Base-by-base conservation (phyloP, 495 filamentous ascomycete species). In the Pyronema domesticum region DNA sequence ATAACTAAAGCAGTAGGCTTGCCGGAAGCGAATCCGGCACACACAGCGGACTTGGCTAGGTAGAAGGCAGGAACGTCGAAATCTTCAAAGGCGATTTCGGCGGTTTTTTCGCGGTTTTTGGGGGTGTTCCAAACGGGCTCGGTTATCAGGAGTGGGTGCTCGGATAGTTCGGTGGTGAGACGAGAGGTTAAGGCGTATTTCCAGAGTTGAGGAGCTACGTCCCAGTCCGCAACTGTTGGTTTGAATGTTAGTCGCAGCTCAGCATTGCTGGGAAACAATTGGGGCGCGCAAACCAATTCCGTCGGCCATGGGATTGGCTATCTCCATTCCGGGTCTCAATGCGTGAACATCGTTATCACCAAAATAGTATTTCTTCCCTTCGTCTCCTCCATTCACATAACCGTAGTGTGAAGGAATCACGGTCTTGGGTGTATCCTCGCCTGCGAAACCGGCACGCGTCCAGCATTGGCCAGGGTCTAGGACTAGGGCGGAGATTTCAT, bases 31-130 rank as follows among this genome's bases (percentile, higher is more conserved):
- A 95, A 96, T 13, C 59, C 59, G 18, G 63, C 63, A 49, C 63
- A 66, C 15, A 66, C 63, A 36, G 82, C 82, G 49, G 69, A 79
- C 51, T 79, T 76, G 11, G 82, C 84, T 49, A 94, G 73, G 74
- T 87, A 98, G 70, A 94, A 96, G 3, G 91, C 91, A 11, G 91
- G 91, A 37, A 78, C 80, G 13, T 87, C 89, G 82, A 89, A 98
- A 58, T 78, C 83, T 73, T 98, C 91, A 80, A 98, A 95, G 33
- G 82, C 85, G 52, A 95, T 78, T 69, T 98, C 93, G 59, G 95
- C 86, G 6, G 80, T 80, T 73, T 86, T 89, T 68, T 98, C 91
- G 37, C 91, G 75, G 55, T 82, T 78, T 69, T 94, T 96, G 13
- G 76, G 67, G 17, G 82, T 72, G 66, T 94, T 96, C 89, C 89